phyloP scores from a whole-genome alignment of 2,329 filamentous ascomycete species.

The Chalara sp. region DNA sequence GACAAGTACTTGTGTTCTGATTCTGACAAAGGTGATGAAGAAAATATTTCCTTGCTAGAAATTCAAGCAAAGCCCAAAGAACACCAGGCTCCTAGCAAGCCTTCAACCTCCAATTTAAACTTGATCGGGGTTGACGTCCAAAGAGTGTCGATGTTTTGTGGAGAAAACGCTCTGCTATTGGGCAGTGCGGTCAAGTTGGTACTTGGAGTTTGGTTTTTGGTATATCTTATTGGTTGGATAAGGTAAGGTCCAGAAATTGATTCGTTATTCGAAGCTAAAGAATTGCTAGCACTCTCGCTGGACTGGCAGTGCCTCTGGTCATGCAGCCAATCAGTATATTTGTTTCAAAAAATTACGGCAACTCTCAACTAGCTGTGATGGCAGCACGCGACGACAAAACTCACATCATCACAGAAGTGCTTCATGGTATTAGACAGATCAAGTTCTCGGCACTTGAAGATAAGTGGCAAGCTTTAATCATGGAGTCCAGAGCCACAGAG shows the following conservation, averaged over 20 bases:
- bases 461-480: conserved; percentile 61
- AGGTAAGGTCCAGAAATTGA: neutral
- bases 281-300: neutral
- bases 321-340: conserved; percentile 54
- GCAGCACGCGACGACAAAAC: conserved; percentile 67
- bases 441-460: conserved; percentile 71
- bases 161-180: neutral
- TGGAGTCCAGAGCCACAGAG: conserved; percentile 57
- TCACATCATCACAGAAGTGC: conserved; percentile 65
- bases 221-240: neutral
- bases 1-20: too few species aligned
- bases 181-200: neutral
- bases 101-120: neutral
- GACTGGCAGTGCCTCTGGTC: neutral
- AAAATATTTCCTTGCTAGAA: too few species aligned
- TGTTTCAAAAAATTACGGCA: conserved; percentile 55
- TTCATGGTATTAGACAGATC: conserved; percentile 73
- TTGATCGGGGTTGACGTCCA: neutral
- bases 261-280: neutral
- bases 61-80: too few species aligned
- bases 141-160: neutral
- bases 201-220: neutral
- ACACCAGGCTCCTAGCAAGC: too few species aligned
- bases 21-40: too few species aligned
- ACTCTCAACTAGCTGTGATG: conserved; percentile 62